These are phyloP conservation scores for Taphrina pruni DNA, from an alignment of 1,139 yeast genomes.

Conservation along the genomic window DNA sequence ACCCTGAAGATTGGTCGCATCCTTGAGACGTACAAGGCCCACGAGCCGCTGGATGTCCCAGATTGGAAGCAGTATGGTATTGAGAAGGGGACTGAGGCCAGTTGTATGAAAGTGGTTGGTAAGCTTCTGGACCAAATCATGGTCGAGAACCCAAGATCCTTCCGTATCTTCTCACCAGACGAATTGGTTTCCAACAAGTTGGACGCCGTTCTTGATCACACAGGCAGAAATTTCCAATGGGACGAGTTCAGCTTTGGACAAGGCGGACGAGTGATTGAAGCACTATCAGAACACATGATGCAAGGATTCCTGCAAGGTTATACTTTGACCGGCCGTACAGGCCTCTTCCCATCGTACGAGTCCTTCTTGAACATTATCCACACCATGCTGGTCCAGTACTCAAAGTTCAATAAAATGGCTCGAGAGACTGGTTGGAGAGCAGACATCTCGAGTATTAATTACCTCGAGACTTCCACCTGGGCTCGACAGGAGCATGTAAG, in stretches of 20 bases:
- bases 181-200: conserved; percentile 47
- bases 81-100: conserved; percentile 44
- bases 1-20: conserved; percentile 46
- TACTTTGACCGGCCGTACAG: conserved; percentile 47
- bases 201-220: conserved; percentile 46
- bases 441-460: conserved; percentile 45
- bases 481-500: conserved; percentile 46
- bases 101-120: conserved; percentile 45
- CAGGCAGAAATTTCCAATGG: conserved; percentile 46
- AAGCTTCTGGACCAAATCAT: conserved; percentile 44
- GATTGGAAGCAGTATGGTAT: conserved; percentile 46
- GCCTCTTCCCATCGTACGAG: conserved; percentile 47
- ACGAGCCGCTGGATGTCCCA: conserved; percentile 44
- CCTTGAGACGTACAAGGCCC: conserved; percentile 45
- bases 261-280: conserved; percentile 47
- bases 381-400: conserved; percentile 47
- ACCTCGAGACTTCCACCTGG: conserved; percentile 47
- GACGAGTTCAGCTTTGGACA: conserved; percentile 45
- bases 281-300: conserved; percentile 47
- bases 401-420: conserved; percentile 47
- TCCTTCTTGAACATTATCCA: conserved; percentile 46
- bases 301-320: conserved; percentile 48
- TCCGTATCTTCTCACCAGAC: conserved; percentile 47
- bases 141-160: conserved; percentile 43
- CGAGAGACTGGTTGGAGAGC: conserved; percentile 46